These are phyloP conservation scores for Tulasnella sp. DNA, from an alignment of 768 basidiomycete species.

Conservation along the genomic window DNA sequence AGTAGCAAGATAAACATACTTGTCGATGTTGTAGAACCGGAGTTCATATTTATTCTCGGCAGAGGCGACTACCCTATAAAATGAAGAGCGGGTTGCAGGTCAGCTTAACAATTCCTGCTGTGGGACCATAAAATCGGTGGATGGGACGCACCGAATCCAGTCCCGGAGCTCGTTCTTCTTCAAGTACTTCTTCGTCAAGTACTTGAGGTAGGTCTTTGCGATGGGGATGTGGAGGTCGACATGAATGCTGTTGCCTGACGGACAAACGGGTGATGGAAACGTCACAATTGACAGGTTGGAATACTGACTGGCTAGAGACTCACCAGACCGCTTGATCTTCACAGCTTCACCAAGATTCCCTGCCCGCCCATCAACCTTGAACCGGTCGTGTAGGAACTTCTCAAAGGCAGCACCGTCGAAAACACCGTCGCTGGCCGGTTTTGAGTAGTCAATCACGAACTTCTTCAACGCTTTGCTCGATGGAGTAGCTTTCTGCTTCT, in stretches of 20 bases:
- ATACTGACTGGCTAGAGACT: slow-evolving; percentile 22
- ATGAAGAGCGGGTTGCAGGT: slow-evolving; percentile 1
- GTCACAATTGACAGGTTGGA: background rate
- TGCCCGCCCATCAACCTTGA: slow-evolving; percentile 86
- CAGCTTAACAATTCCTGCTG: slow-evolving; percentile 7
- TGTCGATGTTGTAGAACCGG: slow-evolving; percentile 88
- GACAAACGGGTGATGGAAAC: slow-evolving; percentile 4
- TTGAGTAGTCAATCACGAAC: slow-evolving; percentile 78
- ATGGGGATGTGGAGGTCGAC: slow-evolving; percentile 79
- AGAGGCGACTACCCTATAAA: slow-evolving; percentile 71
- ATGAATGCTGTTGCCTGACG: slow-evolving; percentile 63
- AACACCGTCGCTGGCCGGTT: slow-evolving; percentile 55
- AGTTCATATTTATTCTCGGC: slow-evolving; percentile 90
- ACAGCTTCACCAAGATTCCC: slow-evolving; percentile 86
- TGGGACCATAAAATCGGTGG: background rate
- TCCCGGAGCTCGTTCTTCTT: slow-evolving; percentile 95
- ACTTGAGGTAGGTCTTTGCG: slow-evolving; percentile 97
- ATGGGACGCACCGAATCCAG: slow-evolving; percentile 65
- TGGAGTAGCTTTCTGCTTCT: slow-evolving; percentile 8
- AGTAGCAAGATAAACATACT: slow-evolving; percentile 24
- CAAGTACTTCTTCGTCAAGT: slow-evolving; percentile 97
- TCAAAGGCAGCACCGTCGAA: slow-evolving; percentile 51
- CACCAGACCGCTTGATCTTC: slow-evolving; percentile 79
- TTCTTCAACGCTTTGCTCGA: slow-evolving; percentile 39
- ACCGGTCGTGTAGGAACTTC: slow-evolving; percentile 89